phyloP scores from a whole-genome alignment of 208 protist species.

The Leishmania amazonensis region DNA sequence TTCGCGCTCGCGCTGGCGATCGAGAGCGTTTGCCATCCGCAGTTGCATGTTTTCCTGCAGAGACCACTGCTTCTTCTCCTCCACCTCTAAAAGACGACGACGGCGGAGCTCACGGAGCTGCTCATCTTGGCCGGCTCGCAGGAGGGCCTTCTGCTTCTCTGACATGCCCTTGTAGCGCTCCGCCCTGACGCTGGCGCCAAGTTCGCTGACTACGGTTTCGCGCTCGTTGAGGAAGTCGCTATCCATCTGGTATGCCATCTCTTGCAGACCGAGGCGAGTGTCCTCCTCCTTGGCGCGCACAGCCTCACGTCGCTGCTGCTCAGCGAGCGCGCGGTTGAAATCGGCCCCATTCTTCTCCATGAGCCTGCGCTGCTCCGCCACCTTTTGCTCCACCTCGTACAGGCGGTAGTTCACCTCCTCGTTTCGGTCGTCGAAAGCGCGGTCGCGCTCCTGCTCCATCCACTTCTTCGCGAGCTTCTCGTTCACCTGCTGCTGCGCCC shows the following conservation, averaged over 20 bases:
- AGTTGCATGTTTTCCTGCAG: constrained; percentile 90
- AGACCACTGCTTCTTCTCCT: constrained; percentile 87
- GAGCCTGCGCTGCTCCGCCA: constrained; percentile 71
- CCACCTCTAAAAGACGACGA: constrained; percentile 82
- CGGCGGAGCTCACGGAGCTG: constrained; percentile 84
- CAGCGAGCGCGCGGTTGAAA: constrained; percentile 89
- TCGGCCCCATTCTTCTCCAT: constrained; percentile 73
- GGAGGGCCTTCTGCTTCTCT: constrained; percentile 45
- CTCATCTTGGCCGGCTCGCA: constrained; percentile 69
- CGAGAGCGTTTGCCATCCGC: constrained; percentile 85
- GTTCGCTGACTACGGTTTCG: constrained; percentile 68
- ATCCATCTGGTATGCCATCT: constrained; percentile 90
- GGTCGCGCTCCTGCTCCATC: constrained; percentile 90
- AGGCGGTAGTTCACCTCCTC: constrained; percentile 86
- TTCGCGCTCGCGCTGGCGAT: constrained; percentile 86
- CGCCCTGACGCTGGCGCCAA: constrained; percentile 76
- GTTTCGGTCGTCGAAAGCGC: constrained; percentile 81
- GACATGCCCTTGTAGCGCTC: constrained; percentile 86
- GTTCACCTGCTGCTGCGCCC: constrained; percentile 86
- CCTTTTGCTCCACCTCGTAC: constrained; percentile 80
- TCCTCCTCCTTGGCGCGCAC: constrained; percentile 78
- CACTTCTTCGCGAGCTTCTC: constrained; percentile 93
- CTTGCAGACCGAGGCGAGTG: constrained; percentile 81
- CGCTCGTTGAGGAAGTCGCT: constrained; percentile 92
- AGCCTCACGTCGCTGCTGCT: constrained; percentile 86